These are phyloP conservation scores for Talaromyces rugulosus DNA, from an alignment of 2,329 filamentous ascomycete species.

Conservation along the genomic window DNA sequence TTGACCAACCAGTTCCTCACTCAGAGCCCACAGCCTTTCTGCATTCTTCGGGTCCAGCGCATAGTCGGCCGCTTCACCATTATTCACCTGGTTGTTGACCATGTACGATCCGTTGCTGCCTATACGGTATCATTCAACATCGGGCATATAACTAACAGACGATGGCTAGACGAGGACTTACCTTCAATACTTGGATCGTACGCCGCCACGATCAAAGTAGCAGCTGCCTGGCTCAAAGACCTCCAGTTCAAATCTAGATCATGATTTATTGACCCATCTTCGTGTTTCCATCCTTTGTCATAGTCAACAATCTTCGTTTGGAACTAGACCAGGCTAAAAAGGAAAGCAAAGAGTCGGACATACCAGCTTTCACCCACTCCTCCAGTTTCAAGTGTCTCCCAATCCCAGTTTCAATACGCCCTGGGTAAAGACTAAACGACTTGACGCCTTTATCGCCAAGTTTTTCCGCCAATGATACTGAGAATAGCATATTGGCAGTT, in stretches of 20 bases:
- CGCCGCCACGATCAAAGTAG: neutral
- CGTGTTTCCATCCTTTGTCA: neutral
- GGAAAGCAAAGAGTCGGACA: neutral
- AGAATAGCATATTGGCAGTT: slow-evolving; percentile 12
- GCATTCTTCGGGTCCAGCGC: neutral
- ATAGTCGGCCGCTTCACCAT: neutral
- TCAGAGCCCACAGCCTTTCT: neutral
- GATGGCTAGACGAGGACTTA: neutral
- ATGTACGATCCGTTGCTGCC: slow-evolving; percentile 1
- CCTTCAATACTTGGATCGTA: slow-evolving; percentile 1
- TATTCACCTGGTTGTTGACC: neutral
- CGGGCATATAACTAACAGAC: neutral
- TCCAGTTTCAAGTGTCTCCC: neutral
- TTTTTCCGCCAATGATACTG: slow-evolving; percentile 10
- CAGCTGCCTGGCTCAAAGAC: slow-evolving; percentile 15
- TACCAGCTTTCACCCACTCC: neutral
- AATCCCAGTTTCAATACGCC: slow-evolving; percentile 11
- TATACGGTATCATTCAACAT: neutral
- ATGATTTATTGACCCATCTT: neutral
- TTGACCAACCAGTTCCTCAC: slow-evolving; percentile 3
- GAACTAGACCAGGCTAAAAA: neutral
- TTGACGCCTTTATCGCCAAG: slow-evolving; percentile 9
- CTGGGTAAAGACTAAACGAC: slow-evolving; percentile 12
- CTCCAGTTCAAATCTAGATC: slow-evolving; percentile 3
- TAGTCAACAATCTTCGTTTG: neutral